Evolutionary conservation across 495 filamentous ascomycete species (phyloP).

Genomic region (Thozetella sp.): DNA sequence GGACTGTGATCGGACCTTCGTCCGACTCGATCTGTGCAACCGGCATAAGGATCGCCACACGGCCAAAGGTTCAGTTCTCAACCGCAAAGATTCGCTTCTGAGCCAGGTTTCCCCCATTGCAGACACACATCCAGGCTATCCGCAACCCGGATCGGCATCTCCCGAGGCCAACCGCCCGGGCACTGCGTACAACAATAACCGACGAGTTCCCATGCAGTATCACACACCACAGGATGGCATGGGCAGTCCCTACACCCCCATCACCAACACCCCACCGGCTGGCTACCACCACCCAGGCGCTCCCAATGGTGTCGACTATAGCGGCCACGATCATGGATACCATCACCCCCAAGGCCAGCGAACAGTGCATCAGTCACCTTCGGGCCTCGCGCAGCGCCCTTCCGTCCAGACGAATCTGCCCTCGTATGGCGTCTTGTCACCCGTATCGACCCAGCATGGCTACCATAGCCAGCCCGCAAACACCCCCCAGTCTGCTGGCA

Average conservation of each 20-base stretch:
- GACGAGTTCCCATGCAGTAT: constrained; percentile 49
- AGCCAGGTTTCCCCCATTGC: constrained; percentile 56
- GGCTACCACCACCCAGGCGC: constrained; percentile 35
- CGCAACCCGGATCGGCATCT: constrained; percentile 43
- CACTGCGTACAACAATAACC: constrained; percentile 40
- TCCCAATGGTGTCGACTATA: constrained; percentile 42
- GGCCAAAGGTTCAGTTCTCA: constrained; percentile 91
- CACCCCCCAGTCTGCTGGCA: constrained; percentile 41
- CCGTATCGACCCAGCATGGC: constrained; percentile 45
- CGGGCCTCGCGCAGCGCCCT: constrained; percentile 37
- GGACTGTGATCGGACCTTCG: constrained; percentile 87
- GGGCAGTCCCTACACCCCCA: constrained; percentile 48
- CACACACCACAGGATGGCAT: constrained; percentile 51
- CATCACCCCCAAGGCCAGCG: constrained; percentile 32
- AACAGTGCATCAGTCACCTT: constrained; percentile 41
- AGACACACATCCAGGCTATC: constrained; percentile 44
- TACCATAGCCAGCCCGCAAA: constrained; percentile 45
- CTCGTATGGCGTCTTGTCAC: constrained; percentile 49
- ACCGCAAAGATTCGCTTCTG: constrained; percentile 80
- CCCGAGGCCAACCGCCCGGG: constrained; percentile 51
- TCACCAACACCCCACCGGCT: constrained; percentile 45
- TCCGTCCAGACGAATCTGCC: constrained; percentile 45
- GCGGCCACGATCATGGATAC: constrained; percentile 43
- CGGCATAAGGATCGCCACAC: constrained; percentile 94
- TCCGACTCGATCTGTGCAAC: constrained; percentile 91